These are phyloP conservation scores for Sporobolus alterniflorus DNA, from an alignment of 202 grass and related monocot genomes.

Conservation along the genomic window DNA sequence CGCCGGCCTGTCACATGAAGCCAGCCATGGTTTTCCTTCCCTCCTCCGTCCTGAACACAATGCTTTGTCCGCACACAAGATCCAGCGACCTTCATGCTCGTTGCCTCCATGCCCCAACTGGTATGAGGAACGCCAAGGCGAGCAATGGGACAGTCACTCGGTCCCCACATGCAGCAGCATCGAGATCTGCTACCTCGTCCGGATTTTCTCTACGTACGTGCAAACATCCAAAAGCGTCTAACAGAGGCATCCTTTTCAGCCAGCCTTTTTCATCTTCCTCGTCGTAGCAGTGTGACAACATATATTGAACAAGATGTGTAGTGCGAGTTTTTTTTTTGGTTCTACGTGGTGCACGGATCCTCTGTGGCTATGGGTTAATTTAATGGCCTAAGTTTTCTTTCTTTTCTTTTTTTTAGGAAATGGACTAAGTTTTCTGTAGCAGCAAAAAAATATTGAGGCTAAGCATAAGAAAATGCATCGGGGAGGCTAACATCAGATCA, in stretches of 20 bases:
- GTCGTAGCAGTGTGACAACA: background rate
- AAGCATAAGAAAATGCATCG: background rate
- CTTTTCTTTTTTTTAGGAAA: background rate
- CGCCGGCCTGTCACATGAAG: constrained; percentile 5
- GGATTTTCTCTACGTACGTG: constrained; percentile 40
- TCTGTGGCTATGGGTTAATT: constrained; percentile 1
- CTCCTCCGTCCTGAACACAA: background rate
- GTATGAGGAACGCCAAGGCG: background rate
- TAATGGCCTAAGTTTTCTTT: background rate
- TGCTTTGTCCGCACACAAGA: background rate
- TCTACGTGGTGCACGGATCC: constrained; percentile 17
- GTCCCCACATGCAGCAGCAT: constrained; percentile 40
- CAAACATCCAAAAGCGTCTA: constrained; percentile 46
- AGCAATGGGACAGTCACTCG: background rate
- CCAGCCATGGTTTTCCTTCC: background rate
- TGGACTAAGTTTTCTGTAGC: background rate
- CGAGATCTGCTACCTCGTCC: constrained; percentile 51
- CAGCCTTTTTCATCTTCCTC: background rate
- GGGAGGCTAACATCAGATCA: background rate
- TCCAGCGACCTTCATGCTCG: background rate
- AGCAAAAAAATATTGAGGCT: background rate
- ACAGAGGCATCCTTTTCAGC: constrained; percentile 33
- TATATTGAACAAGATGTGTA: no score
- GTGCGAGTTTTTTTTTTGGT: no score
- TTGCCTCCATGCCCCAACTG: constrained; percentile 15